Percentiles rank a stretch among this genome's conserved stretches.
These are phyloP conservation scores for Gonium pectorale DNA, from an alignment of 139 green algal genomes.

Conservation along the genomic window DNA sequence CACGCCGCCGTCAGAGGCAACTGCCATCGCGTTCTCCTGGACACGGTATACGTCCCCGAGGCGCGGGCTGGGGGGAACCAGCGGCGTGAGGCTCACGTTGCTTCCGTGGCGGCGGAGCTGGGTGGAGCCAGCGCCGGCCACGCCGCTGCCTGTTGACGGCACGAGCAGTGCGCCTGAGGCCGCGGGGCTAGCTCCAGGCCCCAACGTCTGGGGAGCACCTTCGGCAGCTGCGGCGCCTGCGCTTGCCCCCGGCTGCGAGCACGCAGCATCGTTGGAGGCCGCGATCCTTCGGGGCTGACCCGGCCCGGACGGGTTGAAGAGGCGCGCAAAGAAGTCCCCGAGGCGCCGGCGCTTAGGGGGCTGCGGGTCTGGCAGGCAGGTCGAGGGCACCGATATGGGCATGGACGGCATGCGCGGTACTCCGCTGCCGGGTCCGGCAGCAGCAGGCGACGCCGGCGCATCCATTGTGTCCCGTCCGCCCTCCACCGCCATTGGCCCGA, in stretches of 20 bases:
- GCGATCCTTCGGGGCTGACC: neutral
- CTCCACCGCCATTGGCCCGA: too few relatives aligned
- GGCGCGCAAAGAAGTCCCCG: conserved; percentile 6
- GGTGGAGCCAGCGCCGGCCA: too few relatives aligned
- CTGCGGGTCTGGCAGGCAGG: conserved; percentile 19
- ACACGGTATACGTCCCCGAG: conserved; percentile 30
- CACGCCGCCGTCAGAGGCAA: conserved; percentile 7
- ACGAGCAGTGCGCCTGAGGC: neutral
- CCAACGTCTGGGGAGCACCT: too few relatives aligned
- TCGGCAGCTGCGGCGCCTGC: neutral
- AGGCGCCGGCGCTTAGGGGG: conserved; percentile 28
- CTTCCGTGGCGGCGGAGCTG: neutral
- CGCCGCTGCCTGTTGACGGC: too few relatives aligned
- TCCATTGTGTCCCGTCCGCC: too few relatives aligned
- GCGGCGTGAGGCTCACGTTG: neutral
- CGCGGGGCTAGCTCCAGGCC: too few relatives aligned
- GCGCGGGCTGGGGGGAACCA: conserved; percentile 6
- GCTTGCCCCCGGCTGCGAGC: neutral
- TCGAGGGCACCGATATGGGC: too few relatives aligned
- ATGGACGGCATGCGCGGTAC: too few relatives aligned
- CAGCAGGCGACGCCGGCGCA: too few relatives aligned
- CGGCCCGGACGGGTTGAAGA: neutral
- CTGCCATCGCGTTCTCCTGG: conserved; percentile 5
- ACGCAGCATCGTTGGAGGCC: too few relatives aligned
- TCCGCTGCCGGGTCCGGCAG: too few relatives aligned